Conservation (phyloP, 305 asterid species). For the Euphrasia arctica region DNA sequence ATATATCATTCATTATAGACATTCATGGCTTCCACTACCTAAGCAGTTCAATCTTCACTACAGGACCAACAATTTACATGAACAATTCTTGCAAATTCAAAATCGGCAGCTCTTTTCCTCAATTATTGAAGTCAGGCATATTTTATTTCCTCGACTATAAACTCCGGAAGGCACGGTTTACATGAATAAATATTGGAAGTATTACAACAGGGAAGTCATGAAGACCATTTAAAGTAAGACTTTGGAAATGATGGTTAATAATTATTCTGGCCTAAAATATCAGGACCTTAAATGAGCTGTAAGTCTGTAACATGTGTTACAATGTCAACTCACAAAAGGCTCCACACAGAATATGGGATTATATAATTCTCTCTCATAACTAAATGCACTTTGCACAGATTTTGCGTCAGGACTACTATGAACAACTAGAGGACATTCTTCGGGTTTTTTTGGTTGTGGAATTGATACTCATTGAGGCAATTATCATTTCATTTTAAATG, state of each 20-base stretch:
- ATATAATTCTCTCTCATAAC: background rate
- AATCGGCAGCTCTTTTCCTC: background rate
- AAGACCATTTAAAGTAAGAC: background rate
- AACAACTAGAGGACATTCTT: background rate
- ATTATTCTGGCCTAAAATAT: background rate
- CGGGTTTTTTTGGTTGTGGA: background rate
- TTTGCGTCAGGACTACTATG: conserved; percentile 2
- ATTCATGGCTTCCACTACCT: background rate
- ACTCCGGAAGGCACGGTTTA: background rate
- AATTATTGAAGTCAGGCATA: background rate
- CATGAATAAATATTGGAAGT: background rate
- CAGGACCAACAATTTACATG: background rate
- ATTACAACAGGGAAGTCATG: background rate
- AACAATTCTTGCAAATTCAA: background rate
- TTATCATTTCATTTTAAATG: background rate
- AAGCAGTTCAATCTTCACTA: background rate
- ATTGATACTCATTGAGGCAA: background rate
- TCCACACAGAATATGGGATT: background rate
- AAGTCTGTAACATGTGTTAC: no score
- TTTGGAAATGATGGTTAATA: background rate
- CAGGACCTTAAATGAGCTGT: no score
- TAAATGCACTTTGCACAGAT: background rate
- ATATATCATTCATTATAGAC: background rate
- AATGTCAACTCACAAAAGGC: background rate
- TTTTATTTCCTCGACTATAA: background rate